Evolutionary conservation across 495 filamentous ascomycete species (phyloP), one percentile per base, ranked within the genome.

Genomic region (Aspergillus bertholletiae): DNA sequence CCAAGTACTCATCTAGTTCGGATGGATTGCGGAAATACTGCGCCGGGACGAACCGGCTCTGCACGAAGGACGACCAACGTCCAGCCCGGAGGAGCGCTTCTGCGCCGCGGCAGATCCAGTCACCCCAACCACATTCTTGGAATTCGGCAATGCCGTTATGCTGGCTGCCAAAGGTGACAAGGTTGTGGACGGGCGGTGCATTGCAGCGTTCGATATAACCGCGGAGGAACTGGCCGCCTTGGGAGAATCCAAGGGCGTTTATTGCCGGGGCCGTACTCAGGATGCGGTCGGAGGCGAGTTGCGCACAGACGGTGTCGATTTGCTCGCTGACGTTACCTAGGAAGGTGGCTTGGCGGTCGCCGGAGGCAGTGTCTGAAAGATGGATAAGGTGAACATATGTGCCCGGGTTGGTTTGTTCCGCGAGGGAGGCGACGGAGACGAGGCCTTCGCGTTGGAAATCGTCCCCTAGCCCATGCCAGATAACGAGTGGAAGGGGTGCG

Each of bases 141-240:
- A 97, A 97, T 60, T 89, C 80, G 9, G 78, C 73, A 68, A 98
- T 97, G 50, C 94, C 94, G 67, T 94, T 96, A 71, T 98, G 94
- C 71, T 93, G 94, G 58, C 84, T 87, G 53, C 95, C 94, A 57
- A 95, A 95, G 2, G 94, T 98, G 47, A 97, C 81, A 21, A 98
- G 81, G 64, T 82, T 94, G 39, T 81, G 80, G 20, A 97, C 83
- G 2, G 85, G 89, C 2, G 92, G 89, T 43, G 66, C 70, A 70
- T 94, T 95, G 79, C 94, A 98, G 12, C 90, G 82, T 77, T 98
- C 87, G 62, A 96, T 79, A 71, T 92, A 93, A n/a, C 79, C 94
- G 55, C 94, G 88, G 12, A 98, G 82, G 75, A 98, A 97, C 64
- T 96, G 91, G 28, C 94, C 95, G 58, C 94, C 94, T 69, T 98